Conservation (phyloP, 192 early-diverging fungal genomes). For the Backusella westeae region DNA sequence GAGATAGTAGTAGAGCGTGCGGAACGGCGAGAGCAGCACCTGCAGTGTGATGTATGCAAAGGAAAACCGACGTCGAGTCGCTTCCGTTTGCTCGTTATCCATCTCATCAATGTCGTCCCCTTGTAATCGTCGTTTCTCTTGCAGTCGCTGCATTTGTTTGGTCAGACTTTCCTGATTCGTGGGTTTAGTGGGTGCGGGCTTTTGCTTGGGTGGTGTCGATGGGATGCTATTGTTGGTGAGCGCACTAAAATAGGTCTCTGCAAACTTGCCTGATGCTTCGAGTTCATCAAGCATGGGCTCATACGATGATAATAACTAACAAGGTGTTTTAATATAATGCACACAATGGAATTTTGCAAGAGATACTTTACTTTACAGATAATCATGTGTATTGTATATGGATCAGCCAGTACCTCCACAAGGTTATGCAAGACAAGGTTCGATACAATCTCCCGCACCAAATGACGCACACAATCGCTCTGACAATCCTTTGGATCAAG, state of each 20-base stretch:
- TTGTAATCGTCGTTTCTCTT: constrained; percentile 19
- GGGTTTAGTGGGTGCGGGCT: neutral
- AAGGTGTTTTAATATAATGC: too few relatives aligned
- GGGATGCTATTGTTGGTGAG: neutral
- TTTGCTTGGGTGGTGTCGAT: neutral
- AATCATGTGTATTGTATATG: constrained; percentile 50
- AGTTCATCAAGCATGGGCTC: constrained; percentile 16
- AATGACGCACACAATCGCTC: constrained; percentile 44
- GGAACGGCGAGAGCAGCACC: constrained; percentile 26
- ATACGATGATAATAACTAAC: constrained; percentile 20
- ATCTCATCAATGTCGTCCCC: neutral
- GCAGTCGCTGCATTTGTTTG: constrained; percentile 8
- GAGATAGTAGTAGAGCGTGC: constrained; percentile 19
- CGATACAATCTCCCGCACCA: constrained; percentile 46
- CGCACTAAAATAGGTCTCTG: constrained; percentile 23
- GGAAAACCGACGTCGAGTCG: constrained; percentile 15
- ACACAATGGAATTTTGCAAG: neutral
- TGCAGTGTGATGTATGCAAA: constrained; percentile 37
- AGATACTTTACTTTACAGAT: constrained; percentile 43
- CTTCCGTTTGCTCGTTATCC: neutral
- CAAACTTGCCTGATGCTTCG: constrained; percentile 20
- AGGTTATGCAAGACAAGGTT: constrained; percentile 42
- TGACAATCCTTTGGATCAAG: constrained; percentile 39
- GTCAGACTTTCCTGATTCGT: constrained; percentile 5
- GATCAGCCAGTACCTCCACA: constrained; percentile 45